Conservation (phyloP, 371 early-diverging fungal species). For the Mortierella sp. region DNA sequence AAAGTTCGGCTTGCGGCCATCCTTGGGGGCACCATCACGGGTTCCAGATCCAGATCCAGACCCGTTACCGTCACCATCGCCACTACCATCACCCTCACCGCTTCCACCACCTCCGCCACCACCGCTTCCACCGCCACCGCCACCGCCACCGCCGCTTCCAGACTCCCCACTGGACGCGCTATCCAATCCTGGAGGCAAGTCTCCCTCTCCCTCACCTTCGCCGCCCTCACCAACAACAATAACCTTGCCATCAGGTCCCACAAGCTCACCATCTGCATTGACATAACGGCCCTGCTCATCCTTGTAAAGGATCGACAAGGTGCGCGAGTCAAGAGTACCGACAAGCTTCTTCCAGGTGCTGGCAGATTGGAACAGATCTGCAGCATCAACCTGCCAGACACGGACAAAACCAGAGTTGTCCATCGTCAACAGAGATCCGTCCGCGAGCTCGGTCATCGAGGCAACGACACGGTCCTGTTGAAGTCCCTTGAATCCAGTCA, state of each 20-base stretch:
- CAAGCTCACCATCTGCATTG: conserved; percentile 43
- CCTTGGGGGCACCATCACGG: conserved; percentile 62
- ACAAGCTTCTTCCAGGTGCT: conserved; percentile 83
- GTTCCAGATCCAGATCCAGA: conserved; percentile 59
- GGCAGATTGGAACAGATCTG: conserved; percentile 69
- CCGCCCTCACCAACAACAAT: conserved; percentile 27
- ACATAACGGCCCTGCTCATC: conserved; percentile 62
- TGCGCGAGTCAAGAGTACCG: conserved; percentile 74
- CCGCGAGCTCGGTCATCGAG: conserved; percentile 73
- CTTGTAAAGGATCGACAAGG: conserved; percentile 75
- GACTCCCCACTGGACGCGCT: conserved; percentile 24
- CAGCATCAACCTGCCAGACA: conserved; percentile 77
- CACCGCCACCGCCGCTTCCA: background rate
- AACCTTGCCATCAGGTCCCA: conserved; percentile 45
- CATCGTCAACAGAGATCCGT: conserved; percentile 77
- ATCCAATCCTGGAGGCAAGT: conserved; percentile 39
- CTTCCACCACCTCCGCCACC: conserved; percentile 59
- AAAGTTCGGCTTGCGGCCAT: conserved; percentile 75
- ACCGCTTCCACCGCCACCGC: conserved; percentile 52
- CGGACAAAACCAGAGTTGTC: conserved; percentile 76
- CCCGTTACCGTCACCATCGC: conserved; percentile 56
- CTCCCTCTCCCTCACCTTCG: conserved; percentile 15
- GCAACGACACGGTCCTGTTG: conserved; percentile 68
- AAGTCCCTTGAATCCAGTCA: conserved; percentile 63
- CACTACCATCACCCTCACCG: conserved; percentile 59